Evolutionary conservation across 164 flowering plant species (phyloP), one percentile per base, ranked within the genome.

Genomic region (Cinnamomum micranthum): DNA sequence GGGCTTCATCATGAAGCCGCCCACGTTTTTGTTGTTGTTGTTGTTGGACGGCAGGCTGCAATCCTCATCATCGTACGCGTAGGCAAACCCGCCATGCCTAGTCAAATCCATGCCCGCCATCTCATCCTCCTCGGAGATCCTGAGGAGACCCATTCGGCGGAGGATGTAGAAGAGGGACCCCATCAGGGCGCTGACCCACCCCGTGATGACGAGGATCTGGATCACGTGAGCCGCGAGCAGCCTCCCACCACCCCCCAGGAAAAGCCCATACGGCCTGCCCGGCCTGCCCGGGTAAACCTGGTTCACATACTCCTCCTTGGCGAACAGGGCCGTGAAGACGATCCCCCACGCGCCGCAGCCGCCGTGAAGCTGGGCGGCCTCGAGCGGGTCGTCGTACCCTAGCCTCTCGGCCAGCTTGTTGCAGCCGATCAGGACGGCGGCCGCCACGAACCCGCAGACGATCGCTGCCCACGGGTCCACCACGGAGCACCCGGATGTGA

Each of bases 311-410:
- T 77, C 77, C 73, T 89, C 73, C 0, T 24, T 78, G 0, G 93
- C 97, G 65, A 92, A 90, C 19, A 92, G 75, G 2, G 85, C 92
- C 1, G 97, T 92, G 83, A 92, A 92, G 0, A 92, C 82, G 15
- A 92, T 76, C 6, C 97, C 97, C 97, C 97, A 92, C 2, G 94
- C 85, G 1, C 97, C 97, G 65, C 97, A 92, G 3, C 97, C 97
- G 1, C 94, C 97, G 76, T 92, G 97, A 19, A 92, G 75, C 73
- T 92, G 97, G 0, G 94, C 87, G 1, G 94, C 97, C 80, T 92
- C 97, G 2, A 92, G 64, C 0, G 97, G 94, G 73, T 92, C 97
- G 73, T 92, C 97, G 78, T 51, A 92, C 23, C 78, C 74, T 0
- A 84, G 3, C 58, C 76, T 82, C 80, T 85, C 90, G 0, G 94